phyloP scores from a whole-genome alignment of 2,329 filamentous ascomycete genomes.

The Sordariomycetes sp. region DNA sequence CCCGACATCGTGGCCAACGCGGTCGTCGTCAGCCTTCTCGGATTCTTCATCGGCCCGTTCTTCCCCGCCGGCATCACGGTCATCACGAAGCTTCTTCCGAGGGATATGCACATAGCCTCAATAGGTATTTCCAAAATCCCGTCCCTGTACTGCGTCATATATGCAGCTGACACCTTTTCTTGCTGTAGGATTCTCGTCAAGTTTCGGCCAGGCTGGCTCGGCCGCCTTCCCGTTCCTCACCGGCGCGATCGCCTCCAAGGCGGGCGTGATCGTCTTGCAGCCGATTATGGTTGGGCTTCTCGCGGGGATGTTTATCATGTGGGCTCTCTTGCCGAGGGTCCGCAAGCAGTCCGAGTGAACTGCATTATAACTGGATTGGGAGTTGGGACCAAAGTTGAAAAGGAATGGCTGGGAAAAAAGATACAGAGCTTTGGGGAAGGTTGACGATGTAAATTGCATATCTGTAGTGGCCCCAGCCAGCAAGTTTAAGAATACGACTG shows the following conservation, averaged over 20 bases:
- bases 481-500: no score
- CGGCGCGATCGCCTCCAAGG: slow-evolving; percentile 33
- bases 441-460: no score
- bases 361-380: no score
- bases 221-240: slow-evolving; percentile 44
- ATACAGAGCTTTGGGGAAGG: no score
- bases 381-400: no score
- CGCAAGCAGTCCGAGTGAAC: not conserved
- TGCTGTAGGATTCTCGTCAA: slow-evolving; percentile 33
- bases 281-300: slow-evolving; percentile 38
- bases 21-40: slow-evolving; percentile 28
- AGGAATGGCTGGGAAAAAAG: no score
- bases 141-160: no score
- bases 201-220: slow-evolving; percentile 43
- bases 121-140: slow-evolving; percentile 44
- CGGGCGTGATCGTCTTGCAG: slow-evolving; percentile 36
- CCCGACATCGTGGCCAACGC: slow-evolving; percentile 60
- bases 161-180: not conserved
- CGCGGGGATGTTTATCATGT: slow-evolving; percentile 30
- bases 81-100: slow-evolving; percentile 37
- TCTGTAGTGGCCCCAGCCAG: no score
- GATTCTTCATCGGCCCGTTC: slow-evolving; percentile 46
- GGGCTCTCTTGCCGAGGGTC: slow-evolving; percentile 27
- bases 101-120: slow-evolving; percentile 21
- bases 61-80: slow-evolving; percentile 47